phyloP scores from a whole-genome alignment of 176 grass and related monocot genomes.

The Rhynchospora pubera region DNA sequence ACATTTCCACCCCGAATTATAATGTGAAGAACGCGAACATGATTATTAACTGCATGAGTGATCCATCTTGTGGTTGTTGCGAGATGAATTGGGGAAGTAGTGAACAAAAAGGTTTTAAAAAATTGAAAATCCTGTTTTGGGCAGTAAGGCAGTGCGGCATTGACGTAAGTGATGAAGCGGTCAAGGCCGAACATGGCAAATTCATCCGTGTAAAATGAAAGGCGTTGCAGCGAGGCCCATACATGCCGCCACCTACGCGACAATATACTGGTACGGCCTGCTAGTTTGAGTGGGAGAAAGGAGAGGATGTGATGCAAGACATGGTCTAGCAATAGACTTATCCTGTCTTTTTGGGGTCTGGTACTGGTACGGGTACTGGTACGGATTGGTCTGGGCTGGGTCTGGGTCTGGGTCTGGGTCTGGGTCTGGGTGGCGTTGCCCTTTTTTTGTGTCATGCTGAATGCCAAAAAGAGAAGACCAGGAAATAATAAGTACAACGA shows the following conservation, averaged over 20 bases:
- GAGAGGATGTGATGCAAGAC: slow-evolving; percentile 14
- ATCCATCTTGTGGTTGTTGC: slow-evolving; percentile 20
- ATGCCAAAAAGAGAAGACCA: no score
- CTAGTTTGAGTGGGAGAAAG: slow-evolving; percentile 15
- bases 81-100: slow-evolving; percentile 10
- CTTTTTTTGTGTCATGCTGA: no score
- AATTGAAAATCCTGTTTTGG: slow-evolving; percentile 2
- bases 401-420: no score
- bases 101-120: slow-evolving; percentile 11
- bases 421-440: no score
- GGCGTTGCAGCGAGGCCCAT: slow-evolving; percentile 13
- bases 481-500: no score
- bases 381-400: neutral
- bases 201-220: slow-evolving; percentile 4
- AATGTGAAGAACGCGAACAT: neutral
- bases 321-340: slow-evolving; percentile 19
- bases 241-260: slow-evolving; percentile 13
- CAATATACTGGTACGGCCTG: slow-evolving; percentile 6
- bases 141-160: slow-evolving; percentile 4
- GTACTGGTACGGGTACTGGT: neutral
- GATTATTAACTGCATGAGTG: neutral
- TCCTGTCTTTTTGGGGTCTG: neutral
- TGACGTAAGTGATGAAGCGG: neutral
- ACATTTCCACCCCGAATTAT: slow-evolving; percentile 24
- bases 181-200: neutral